Percentiles rank a stretch among this genome's conserved stretches.
These are phyloP conservation scores for Pythium diclinum DNA, from an alignment of 352 stramenopile species.

Conservation along the genomic window DNA sequence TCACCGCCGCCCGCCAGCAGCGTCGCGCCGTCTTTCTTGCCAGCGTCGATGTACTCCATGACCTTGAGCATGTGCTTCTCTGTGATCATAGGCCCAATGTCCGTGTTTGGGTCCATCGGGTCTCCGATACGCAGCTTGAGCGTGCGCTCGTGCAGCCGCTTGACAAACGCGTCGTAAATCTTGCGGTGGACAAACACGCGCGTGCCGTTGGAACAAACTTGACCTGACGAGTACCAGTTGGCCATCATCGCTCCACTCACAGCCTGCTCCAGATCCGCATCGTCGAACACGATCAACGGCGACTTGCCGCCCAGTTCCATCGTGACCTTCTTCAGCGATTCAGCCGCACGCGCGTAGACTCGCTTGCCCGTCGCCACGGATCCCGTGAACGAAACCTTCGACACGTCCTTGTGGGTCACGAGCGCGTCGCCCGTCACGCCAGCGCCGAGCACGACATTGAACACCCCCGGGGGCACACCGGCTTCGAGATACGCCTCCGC, in stretches of 20 bases:
- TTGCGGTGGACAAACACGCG: slow-evolving; percentile 85
- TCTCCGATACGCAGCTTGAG: slow-evolving; percentile 77
- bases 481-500: slow-evolving; percentile 67
- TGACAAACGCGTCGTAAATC: slow-evolving; percentile 84
- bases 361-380: slow-evolving; percentile 62
- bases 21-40: slow-evolving; percentile 54
- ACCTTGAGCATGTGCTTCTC: slow-evolving; percentile 76
- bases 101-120: slow-evolving; percentile 68
- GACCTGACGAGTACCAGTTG: slow-evolving; percentile 86
- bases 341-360: slow-evolving; percentile 69
- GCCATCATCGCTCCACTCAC: slow-evolving; percentile 80
- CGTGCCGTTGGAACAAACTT: slow-evolving; percentile 90
- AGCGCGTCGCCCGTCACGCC: slow-evolving; percentile 55
- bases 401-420: slow-evolving; percentile 45
- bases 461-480: slow-evolving; percentile 68
- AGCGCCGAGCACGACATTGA: slow-evolving; percentile 75
- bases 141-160: slow-evolving; percentile 75
- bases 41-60: slow-evolving; percentile 62
- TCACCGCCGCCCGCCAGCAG: slow-evolving; percentile 55
- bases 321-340: slow-evolving; percentile 82
- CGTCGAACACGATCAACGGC: slow-evolving; percentile 85
- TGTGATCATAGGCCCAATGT: slow-evolving; percentile 89
- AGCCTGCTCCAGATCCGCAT: slow-evolving; percentile 79
- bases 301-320: slow-evolving; percentile 91
- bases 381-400: slow-evolving; percentile 88